Base-by-base conservation (phyloP, 2,329 filamentous ascomycete genomes). In the Sporothrix pseudoabietina region DNA sequence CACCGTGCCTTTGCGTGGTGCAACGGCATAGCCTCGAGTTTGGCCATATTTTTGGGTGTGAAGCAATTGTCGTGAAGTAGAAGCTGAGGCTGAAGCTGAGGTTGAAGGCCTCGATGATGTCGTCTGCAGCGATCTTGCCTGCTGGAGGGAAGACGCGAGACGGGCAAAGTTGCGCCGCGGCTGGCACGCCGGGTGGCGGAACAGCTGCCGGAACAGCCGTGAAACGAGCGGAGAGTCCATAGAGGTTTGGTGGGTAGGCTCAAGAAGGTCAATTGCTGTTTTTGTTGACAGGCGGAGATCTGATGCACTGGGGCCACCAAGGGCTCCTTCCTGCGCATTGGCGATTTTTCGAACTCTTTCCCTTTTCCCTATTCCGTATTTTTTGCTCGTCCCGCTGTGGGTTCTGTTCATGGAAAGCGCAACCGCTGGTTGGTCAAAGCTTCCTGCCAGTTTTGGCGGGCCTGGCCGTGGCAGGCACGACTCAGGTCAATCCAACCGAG, bases 141-240 rank as follows among this genome's bases (percentile, higher is more conserved):
- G 78, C 59, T 82, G 83, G 72, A 83, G 79, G 55, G 80, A 80
- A 41, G 80, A 79, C 55, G 81, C 80, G 22, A 84, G 78, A 9
- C 80, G 78, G 63, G 78, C 79, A 55, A 84, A 76, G 72, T 83
- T 83, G 71, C 85, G 83, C 76, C 87, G 81, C 71, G 85, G 84
- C 78, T 87, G 86, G 79, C 90, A 92, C 69, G 89, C 86, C 66
- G 89, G 88, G 79, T 94, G 92, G 61, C 89, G 89, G 78, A 97
- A 97, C 57, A 98, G 88, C 84, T 94, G 92, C 78, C 92, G 89
- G 79, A 98, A 95, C 80, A 97, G 87, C 80, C 91, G 91, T 68
- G 89, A 66, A 49, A 75, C 74, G 61, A 73, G 66, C 12, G 76
- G 75, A 9, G 77, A 74, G 70, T 76, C 77, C 75, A 76, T 76